Evolutionary conservation across 176 grass and related monocot genomes (phyloP), one percentile per base, ranked within the genome.

Genomic region (Carex parvula): DNA sequence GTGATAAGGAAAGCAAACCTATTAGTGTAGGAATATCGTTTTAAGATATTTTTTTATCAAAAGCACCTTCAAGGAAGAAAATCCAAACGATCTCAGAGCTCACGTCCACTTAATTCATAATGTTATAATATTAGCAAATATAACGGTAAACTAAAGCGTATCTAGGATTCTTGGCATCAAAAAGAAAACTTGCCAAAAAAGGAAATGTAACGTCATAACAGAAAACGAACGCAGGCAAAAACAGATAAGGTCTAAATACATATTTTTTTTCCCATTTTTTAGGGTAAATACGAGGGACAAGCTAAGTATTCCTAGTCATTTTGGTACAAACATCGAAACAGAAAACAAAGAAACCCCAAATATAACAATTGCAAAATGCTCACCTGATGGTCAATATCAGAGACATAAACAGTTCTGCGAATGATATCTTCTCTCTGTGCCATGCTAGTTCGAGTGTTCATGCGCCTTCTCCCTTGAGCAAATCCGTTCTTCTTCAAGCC

Each of bases 361-460:
- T 56, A 12, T 17, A 52, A 33, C 2, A 83, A 22, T 48, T 10
- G 35, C 37, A 12, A 22, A 63, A 26, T 14, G 56, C 30, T 64
- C 68, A 98, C 95, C 93, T 95, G 96, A 54, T 99, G 96, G 89
- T 99, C 97, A 75, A 99, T 92, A 82, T 99, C 93, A 52, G 97
- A 93, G 22, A 99, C 97, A 72, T 99, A 99, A 70, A 99, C 91
- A 11, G 97, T 99, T 22, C 97, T 87, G 53, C 91, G 87, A 37
- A 99, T 99, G 62, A 96, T 88, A 69, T 96, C 97, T 29, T 99
- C 97, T 73, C 91, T 88, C 84, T 99, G 93, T 30, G 97, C 97
- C 90, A 91, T 84, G 89, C 39, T 92, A 17, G 97, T 99, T 84
- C 97, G 87, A 87, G 88, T 91, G 80, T 99, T 99, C 81, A 60